Evolutionary conservation across 1,139 yeast genomes (phyloP).

Genomic region (Diutina catenulata): DNA sequence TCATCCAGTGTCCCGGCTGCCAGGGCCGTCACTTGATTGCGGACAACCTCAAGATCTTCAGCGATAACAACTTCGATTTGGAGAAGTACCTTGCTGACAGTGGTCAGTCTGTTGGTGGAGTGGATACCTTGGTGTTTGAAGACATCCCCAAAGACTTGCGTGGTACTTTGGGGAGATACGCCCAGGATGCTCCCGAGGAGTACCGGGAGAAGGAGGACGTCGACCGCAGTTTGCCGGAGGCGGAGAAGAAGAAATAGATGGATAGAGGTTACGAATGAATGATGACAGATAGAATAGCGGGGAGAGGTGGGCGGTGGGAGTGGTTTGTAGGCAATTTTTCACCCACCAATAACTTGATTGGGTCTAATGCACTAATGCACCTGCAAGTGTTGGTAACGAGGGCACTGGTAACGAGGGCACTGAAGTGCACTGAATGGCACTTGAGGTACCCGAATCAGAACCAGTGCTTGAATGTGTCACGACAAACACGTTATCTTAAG

Average conservation of each 20-base stretch:
- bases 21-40: conserved; percentile 83
- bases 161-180: conserved; percentile 45
- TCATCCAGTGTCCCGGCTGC: conserved; percentile 89
- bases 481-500: too few species aligned
- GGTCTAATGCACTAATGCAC: too few species aligned
- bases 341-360: too few species aligned
- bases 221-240: background rate
- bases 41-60: conserved; percentile 78
- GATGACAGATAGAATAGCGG: background rate
- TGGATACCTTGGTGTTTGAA: conserved; percentile 57
- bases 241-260: background rate
- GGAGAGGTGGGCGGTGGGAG: background rate
- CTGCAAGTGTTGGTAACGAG: too few species aligned
- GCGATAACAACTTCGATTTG: conserved; percentile 60
- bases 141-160: conserved; percentile 62
- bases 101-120: conserved; percentile 60
- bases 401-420: too few species aligned
- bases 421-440: too few species aligned
- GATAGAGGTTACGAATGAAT: background rate
- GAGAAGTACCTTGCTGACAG: conserved; percentile 69
- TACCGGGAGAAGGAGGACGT: background rate
- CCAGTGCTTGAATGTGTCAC: too few species aligned
- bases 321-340: too few species aligned
- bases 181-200: conserved; percentile 46
- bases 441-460: too few species aligned